Evolutionary conservation across 192 early-diverging fungal genomes (phyloP).

Genomic region (Rhizophlyctis rosea): DNA sequence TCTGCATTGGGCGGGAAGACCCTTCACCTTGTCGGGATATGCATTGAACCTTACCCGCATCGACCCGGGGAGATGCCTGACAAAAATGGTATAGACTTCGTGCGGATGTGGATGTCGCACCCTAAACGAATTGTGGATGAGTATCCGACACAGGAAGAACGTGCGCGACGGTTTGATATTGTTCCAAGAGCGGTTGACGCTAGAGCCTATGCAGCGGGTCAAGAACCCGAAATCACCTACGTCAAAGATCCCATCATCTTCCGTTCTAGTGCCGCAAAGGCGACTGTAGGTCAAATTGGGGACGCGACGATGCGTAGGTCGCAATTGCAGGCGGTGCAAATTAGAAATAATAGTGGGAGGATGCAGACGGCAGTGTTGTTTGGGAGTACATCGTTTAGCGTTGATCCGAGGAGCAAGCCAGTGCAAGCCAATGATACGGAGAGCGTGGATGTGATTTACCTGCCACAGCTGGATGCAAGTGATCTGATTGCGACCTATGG

Average conservation of each 20-base stretch:
- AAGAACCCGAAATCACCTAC: slow-evolving; percentile 37
- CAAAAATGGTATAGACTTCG: slow-evolving; percentile 49
- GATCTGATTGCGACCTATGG: slow-evolving; percentile 42
- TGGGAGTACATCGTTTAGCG: slow-evolving; percentile 41
- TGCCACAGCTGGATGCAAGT: slow-evolving; percentile 40
- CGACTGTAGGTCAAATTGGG: slow-evolving; percentile 11
- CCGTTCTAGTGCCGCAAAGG: slow-evolving; percentile 25
- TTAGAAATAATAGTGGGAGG: slow-evolving; percentile 31
- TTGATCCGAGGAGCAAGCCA: slow-evolving; percentile 43
- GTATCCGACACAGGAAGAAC: slow-evolving; percentile 42
- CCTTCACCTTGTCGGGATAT: slow-evolving; percentile 49
- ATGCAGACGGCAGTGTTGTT: slow-evolving; percentile 37
- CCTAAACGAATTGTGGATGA: slow-evolving; percentile 51
- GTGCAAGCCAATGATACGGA: slow-evolving; percentile 37
- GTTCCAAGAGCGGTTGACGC: neutral
- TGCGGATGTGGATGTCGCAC: slow-evolving; percentile 59
- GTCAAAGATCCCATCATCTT: slow-evolving; percentile 40
- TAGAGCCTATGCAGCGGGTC: slow-evolving; percentile 21
- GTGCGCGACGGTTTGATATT: slow-evolving; percentile 35
- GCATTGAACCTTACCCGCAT: slow-evolving; percentile 50
- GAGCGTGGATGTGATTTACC: slow-evolving; percentile 47
- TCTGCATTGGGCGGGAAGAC: slow-evolving; percentile 33
- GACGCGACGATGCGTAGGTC: slow-evolving; percentile 27
- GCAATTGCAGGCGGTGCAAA: slow-evolving; percentile 27
- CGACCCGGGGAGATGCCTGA: slow-evolving; percentile 42